Evolutionary conservation across 306 rosid genomes (phyloP).

Genomic region (Malus sylvestris): DNA sequence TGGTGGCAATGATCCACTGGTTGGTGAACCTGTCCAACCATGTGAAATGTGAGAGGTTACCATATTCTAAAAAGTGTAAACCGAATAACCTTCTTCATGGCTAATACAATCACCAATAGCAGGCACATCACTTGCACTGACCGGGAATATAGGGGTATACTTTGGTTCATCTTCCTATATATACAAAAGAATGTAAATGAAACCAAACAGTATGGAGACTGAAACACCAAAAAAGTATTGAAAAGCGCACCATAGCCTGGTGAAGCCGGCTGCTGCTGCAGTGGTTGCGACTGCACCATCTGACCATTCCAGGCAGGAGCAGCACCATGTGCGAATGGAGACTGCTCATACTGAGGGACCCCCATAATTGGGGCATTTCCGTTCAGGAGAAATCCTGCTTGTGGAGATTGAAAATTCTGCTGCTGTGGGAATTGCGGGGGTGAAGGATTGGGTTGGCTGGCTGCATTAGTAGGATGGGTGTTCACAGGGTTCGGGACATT

Average conservation of each 20-base stretch:
- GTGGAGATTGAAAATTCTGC: constrained; percentile 52
- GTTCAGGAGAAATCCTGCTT: constrained; percentile 51
- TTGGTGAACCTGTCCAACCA: constrained; percentile 51
- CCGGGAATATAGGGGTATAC: neutral
- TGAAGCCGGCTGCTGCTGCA: constrained; percentile 42
- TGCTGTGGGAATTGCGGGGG: constrained; percentile 50
- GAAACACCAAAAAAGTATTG: constrained; percentile 16
- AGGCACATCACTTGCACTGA: constrained; percentile 6
- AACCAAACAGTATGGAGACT: constrained; percentile 6
- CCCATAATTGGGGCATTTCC: constrained; percentile 55
- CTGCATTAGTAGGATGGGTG: constrained; percentile 39
- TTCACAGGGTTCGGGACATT: constrained; percentile 32
- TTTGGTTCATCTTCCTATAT: constrained; percentile 2
- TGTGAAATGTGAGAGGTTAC: neutral
- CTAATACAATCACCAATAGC: constrained; percentile 13
- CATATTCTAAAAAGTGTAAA: constrained; percentile 4
- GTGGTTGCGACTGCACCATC: constrained; percentile 36
- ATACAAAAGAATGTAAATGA: constrained; percentile 17
- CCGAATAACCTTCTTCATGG: constrained; percentile 2
- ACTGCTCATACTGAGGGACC: constrained; percentile 57
- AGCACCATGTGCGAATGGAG: constrained; percentile 43
- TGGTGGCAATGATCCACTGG: constrained; percentile 68
- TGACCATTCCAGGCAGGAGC: constrained; percentile 81
- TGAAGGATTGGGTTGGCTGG: constrained; percentile 36
- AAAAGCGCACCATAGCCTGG: constrained; percentile 55